A percentile compares a stretch with the other conserved stretches of the same genome.
These are phyloP conservation scores for Leccinum uliginosum DNA, from an alignment of 768 basidiomycete genomes.

Conservation along the genomic window DNA sequence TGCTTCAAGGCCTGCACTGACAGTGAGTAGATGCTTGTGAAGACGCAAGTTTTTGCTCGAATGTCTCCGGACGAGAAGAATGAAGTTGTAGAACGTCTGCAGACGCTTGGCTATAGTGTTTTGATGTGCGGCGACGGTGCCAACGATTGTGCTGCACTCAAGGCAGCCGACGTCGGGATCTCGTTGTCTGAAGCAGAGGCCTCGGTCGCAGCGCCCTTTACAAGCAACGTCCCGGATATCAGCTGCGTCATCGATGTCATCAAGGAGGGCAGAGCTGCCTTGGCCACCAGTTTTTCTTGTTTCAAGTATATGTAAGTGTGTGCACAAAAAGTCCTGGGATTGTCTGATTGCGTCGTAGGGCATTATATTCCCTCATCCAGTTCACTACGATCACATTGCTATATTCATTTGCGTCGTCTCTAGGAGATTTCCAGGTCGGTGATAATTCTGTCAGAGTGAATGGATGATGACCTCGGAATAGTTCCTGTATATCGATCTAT, in stretches of 20 bases:
- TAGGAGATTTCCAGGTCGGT: slow-evolving; percentile 92
- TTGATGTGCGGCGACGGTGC: slow-evolving; percentile 99
- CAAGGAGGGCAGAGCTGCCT: slow-evolving; percentile 90
- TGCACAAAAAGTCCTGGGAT: neutral
- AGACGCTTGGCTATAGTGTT: slow-evolving; percentile 91
- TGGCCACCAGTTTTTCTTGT: slow-evolving; percentile 98
- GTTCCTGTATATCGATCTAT: slow-evolving; percentile 97
- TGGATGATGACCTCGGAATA: slow-evolving; percentile 27
- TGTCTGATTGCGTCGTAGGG: slow-evolving; percentile 51
- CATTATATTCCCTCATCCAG: slow-evolving; percentile 96
- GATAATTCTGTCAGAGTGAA: neutral
- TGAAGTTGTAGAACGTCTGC: slow-evolving; percentile 92
- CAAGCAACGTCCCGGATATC: slow-evolving; percentile 89
- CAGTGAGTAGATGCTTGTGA: slow-evolving; percentile 84
- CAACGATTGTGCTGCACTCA: slow-evolving; percentile 97
- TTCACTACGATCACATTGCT: slow-evolving; percentile 96
- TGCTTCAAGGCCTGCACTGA: neutral
- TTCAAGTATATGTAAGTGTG: slow-evolving; percentile 96
- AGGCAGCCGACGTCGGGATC: slow-evolving; percentile 96
- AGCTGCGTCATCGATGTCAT: slow-evolving; percentile 95
- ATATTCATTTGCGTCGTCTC: slow-evolving; percentile 93
- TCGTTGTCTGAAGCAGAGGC: slow-evolving; percentile 98
- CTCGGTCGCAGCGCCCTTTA: slow-evolving; percentile 97
- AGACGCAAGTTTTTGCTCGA: slow-evolving; percentile 92
- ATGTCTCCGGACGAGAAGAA: slow-evolving; percentile 99